Conservation (phyloP, 179 eudicot genomes). For the Gypsophila paniculata region DNA sequence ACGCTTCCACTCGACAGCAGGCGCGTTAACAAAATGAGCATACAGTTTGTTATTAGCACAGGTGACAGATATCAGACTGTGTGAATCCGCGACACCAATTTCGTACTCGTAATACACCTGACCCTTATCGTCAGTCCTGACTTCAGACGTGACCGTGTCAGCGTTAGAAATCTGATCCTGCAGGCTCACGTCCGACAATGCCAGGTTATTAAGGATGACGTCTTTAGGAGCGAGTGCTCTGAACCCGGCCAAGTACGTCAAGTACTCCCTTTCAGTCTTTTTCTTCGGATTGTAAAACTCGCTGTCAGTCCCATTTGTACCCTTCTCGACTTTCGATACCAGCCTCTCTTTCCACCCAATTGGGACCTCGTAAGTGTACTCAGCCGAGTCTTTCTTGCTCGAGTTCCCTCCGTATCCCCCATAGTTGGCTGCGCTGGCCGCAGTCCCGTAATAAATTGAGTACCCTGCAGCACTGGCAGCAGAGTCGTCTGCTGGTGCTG, state of each 20-base stretch:
- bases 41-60: slow-evolving; percentile 79
- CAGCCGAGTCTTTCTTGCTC: slow-evolving; percentile 71
- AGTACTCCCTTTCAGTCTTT: slow-evolving; percentile 66
- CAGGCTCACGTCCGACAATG: slow-evolving; percentile 68
- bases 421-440: slow-evolving; percentile 87
- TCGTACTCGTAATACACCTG: slow-evolving; percentile 79
- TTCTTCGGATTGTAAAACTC: slow-evolving; percentile 86
- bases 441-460: slow-evolving; percentile 72
- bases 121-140: slow-evolving; percentile 63
- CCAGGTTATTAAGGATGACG: slow-evolving; percentile 56
- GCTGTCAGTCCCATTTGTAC: slow-evolving; percentile 85
- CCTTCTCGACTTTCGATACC: slow-evolving; percentile 81
- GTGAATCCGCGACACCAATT: slow-evolving; percentile 52
- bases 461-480: slow-evolving; percentile 19
- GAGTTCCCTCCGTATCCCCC: slow-evolving; percentile 93
- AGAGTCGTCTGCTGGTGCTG: too few relatives aligned
- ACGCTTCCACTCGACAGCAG: slow-evolving; percentile 66
- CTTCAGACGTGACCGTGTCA: slow-evolving; percentile 50
- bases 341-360: slow-evolving; percentile 79
- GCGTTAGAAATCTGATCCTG: slow-evolving; percentile 68
- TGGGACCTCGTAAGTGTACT: slow-evolving; percentile 82
- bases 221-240: slow-evolving; percentile 69
- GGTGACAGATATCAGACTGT: slow-evolving; percentile 75
- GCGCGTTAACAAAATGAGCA: slow-evolving; percentile 86
- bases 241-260: slow-evolving; percentile 59